Evolutionary conservation across 148 eudicot species (phyloP).

Genomic region (Diospyros lotus): DNA sequence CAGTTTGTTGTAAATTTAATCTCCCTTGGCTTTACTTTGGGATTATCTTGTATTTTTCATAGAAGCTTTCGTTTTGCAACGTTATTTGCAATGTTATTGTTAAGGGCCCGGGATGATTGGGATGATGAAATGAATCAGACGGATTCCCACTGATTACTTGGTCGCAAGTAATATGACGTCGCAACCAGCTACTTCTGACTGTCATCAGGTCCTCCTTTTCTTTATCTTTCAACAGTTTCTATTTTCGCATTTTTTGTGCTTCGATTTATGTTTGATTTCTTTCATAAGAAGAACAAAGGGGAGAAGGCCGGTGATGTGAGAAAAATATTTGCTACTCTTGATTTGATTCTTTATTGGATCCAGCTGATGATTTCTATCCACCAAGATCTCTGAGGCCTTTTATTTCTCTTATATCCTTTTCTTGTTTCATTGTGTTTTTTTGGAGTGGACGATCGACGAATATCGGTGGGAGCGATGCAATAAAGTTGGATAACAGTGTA

Average conservation of each 20-base stretch:
- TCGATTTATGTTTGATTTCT: not conserved
- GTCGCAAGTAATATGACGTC: constrained; percentile 1
- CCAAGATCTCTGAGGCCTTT: constrained; percentile 35
- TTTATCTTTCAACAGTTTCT: too few species aligned
- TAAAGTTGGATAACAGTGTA: too few species aligned
- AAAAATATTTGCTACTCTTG: constrained; percentile 34
- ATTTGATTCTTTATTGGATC: constrained; percentile 4
- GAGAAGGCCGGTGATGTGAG: constrained; percentile 17
- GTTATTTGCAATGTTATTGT: not conserved
- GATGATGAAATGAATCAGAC: constrained; percentile 24
- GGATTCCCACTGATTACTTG: constrained; percentile 31
- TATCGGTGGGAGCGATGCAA: too few species aligned
- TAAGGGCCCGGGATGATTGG: constrained; percentile 2
- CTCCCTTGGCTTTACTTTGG: not conserved
- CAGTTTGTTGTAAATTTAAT: too few species aligned
- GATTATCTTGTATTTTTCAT: not conserved
- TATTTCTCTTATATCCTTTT: too few species aligned
- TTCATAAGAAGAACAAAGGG: not conserved
- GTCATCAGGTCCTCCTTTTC: too few species aligned
- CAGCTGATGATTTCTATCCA: constrained; percentile 28
- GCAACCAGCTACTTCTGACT: constrained; percentile 32
- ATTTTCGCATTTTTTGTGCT: too few species aligned
- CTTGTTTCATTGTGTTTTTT: too few species aligned
- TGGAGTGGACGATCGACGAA: too few species aligned
- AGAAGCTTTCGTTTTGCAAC: not conserved